phyloP scores from a whole-genome alignment of 192 early-diverging fungal genomes.

The Backusella sp. region DNA sequence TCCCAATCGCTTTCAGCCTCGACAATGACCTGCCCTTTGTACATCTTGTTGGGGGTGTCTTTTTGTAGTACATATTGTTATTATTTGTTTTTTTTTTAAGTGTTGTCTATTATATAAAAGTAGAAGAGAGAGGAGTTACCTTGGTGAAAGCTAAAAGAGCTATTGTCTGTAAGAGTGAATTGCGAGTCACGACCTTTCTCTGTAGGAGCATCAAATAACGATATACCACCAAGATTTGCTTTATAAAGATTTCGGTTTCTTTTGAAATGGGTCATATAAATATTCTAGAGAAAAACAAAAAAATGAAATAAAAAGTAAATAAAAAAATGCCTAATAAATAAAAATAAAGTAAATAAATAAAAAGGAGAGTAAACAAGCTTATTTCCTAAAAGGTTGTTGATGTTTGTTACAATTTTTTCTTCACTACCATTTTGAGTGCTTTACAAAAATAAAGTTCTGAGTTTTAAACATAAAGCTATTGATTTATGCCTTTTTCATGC shows the following conservation, averaged over 20 bases:
- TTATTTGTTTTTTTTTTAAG: too few relatives aligned
- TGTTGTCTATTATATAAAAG: not conserved
- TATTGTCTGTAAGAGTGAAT: constrained; percentile 4
- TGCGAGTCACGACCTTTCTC: constrained; percentile 6
- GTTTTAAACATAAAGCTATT: not conserved
- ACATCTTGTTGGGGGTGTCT: not conserved
- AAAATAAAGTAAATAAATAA: not conserved
- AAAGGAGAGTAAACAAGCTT: constrained; percentile 1
- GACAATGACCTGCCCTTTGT: not conserved
- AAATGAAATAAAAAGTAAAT: not conserved
- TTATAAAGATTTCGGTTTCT: not conserved
- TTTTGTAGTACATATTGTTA: not conserved
- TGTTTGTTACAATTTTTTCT: constrained; percentile 6
- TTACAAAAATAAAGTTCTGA: not conserved
- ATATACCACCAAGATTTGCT: constrained; percentile 4
- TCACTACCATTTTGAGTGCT: not conserved
- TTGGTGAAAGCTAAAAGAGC: constrained; percentile 4
- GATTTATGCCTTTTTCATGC: not conserved
- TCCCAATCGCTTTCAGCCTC: constrained; percentile 19
- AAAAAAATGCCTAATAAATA: not conserved
- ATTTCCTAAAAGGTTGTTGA: not conserved
- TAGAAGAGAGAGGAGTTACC: not conserved
- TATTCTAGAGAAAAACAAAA: not conserved
- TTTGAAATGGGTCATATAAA: not conserved
- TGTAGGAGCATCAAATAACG: not conserved